Evolutionary conservation across 2,329 filamentous ascomycete species (phyloP), one percentile per base, ranked within the genome.

Genomic region (Fusarium newnesense): DNA sequence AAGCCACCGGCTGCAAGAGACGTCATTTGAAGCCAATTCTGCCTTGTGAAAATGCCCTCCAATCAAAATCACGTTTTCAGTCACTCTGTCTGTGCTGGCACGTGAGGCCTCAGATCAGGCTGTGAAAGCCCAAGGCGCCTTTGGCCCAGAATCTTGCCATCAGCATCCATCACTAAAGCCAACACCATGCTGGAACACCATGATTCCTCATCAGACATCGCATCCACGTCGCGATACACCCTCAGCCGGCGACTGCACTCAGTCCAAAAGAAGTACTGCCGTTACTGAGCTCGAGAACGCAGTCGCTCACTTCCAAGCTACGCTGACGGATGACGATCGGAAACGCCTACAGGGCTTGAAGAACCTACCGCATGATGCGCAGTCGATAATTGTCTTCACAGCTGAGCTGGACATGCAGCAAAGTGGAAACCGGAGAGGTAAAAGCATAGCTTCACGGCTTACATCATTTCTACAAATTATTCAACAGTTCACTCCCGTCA

Each of bases 331-430:
- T 4, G 58, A 67, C 3, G 69, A 74, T 12, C 69, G 71, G 2
- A 66, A 32, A 5, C 50, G 39, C 3, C 44, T 75, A 2, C 39
- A 75, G 4, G 7, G 21, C 5, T 19, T 74, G 0, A 68, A 64
- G 21, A 8, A 12, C 1, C 26, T 39, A 2, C 12, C 64, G 0
- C 57, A 64, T 6, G 69, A 74, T 24, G 21, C 65, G 1, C 69
- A 70, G 15, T 67, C 69, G 1, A 70, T 75, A 19, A 68, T 75
- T 4, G 63, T 7, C 0, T 75, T 75, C 2, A 74, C 73, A 0
- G 69, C 69, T 2, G 46, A 65, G 1, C 30, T 75, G 1, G 73
- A 75, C 18, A 24, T 7, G 16, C 30, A 28, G 5, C 12, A 54
- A 4, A 44, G 60, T 0, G 15, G n/a, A 1, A 70, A 53, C 0